Evolutionary conservation across 2,329 filamentous ascomycete genomes (phyloP).

Genomic region (Aciculosporium take): DNA sequence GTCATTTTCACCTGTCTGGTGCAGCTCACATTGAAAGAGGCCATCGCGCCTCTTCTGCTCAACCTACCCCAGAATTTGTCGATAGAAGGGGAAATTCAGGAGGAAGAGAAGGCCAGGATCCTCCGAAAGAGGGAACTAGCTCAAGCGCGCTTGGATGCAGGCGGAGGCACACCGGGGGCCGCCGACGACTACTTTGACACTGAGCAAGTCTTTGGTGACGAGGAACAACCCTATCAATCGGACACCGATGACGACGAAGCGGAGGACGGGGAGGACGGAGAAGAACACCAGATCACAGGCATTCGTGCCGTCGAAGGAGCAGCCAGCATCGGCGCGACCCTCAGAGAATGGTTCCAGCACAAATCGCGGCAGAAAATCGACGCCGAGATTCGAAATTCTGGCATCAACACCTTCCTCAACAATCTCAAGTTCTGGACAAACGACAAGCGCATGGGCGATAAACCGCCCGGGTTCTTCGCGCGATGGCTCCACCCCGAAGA

Average conservation of each 20-base stretch:
- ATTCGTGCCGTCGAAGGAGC: conserved; percentile 25
- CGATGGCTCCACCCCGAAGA: conserved; percentile 68
- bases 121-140: conserved; percentile 12
- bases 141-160: conserved; percentile 11
- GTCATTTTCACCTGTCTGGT: conserved; percentile 63
- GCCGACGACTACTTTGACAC: conserved; percentile 23
- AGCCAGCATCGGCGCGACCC: conserved; percentile 17
- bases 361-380: conserved; percentile 23
- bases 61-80: conserved; percentile 64
- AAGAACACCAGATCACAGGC: conserved; percentile 12
- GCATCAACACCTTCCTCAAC: conserved; percentile 14
- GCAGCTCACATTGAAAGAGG: conserved; percentile 58
- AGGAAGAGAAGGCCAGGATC: conserved; percentile 33
- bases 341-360: conserved; percentile 20
- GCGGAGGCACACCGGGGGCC: conserved; percentile 10
- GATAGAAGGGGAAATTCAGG: conserved; percentile 34
- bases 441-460: conserved; percentile 13
- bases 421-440: conserved; percentile 15
- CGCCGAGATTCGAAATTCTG: conserved; percentile 12
- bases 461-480: conserved; percentile 36
- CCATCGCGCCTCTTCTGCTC: conserved; percentile 60
- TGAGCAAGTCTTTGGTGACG: conserved; percentile 22
- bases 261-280: conserved; percentile 13
- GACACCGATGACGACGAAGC: conserved; percentile 17
- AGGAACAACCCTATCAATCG: conserved; percentile 10